A percentile compares a stretch with the other conserved stretches of the same genome.
Evolutionary conservation across 306 rosid species (phyloP).

Genomic region (Rosa rugosa): DNA sequence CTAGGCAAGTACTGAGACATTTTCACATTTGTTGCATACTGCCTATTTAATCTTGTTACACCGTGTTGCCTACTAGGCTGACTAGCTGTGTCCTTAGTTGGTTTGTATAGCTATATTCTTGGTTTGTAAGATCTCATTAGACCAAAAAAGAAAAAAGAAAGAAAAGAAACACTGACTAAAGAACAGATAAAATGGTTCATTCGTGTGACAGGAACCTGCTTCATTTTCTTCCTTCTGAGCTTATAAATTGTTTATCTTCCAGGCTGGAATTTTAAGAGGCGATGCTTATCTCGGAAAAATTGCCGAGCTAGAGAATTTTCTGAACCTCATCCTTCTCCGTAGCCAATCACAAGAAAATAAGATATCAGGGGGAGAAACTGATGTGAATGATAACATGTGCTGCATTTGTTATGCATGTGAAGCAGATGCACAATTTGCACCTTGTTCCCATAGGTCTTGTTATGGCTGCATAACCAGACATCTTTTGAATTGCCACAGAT

Average conservation of each 20-base stretch:
- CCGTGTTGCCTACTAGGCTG: neutral
- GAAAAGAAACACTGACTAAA: neutral
- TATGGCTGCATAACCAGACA: slow-evolving; percentile 92
- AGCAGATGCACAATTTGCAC: slow-evolving; percentile 68
- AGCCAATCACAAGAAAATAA: slow-evolving; percentile 38
- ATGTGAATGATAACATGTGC: slow-evolving; percentile 58
- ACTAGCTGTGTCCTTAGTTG: neutral
- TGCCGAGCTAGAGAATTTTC: slow-evolving; percentile 69
- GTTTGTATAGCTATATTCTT: neutral
- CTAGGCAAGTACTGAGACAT: neutral
- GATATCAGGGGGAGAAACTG: slow-evolving; percentile 42
- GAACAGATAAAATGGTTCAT: neutral
- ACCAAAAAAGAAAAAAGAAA: neutral
- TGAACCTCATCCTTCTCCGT: slow-evolving; percentile 62
- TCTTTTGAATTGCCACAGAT: slow-evolving; percentile 94
- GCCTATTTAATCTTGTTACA: neutral
- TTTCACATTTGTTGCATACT: neutral
- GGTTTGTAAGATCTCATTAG: neutral
- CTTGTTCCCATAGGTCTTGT: slow-evolving; percentile 89
- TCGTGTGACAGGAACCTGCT: neutral
- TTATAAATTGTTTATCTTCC: slow-evolving; percentile 25
- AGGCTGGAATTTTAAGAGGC: slow-evolving; percentile 76
- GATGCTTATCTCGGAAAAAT: slow-evolving; percentile 50
- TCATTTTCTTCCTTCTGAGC: neutral
- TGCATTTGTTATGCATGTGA: slow-evolving; percentile 82